Evolutionary conservation across 345 rosid species (phyloP).

Genomic region (Pugionium dolabratum): DNA sequence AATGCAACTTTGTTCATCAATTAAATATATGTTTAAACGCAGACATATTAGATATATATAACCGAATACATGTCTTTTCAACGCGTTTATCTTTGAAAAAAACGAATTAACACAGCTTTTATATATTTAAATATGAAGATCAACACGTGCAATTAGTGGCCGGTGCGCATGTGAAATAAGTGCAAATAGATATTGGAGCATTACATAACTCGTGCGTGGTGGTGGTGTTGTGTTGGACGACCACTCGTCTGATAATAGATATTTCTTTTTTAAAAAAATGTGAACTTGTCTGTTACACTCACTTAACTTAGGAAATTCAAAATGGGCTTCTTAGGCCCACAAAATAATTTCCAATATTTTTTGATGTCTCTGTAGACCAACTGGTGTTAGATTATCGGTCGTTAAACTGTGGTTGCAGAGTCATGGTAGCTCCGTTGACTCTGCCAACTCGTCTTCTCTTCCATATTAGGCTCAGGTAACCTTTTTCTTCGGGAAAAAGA

Average conservation of each 20-base stretch:
- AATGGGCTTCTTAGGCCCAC: slow-evolving; percentile 17
- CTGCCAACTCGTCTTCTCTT: slow-evolving; percentile 40
- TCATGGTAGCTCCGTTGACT: slow-evolving; percentile 54
- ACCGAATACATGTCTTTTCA: neutral
- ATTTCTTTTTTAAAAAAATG: neutral
- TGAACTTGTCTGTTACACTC: neutral
- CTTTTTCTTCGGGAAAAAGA: neutral
- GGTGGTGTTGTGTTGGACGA: slow-evolving; percentile 16
- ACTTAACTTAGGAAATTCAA: neutral
- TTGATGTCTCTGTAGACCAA: neutral
- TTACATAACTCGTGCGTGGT: slow-evolving; percentile 12
- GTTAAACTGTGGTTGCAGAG: slow-evolving; percentile 36
- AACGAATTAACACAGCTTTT: slow-evolving; percentile 13
- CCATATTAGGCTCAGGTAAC: slow-evolving; percentile 46
- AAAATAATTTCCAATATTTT: neutral
- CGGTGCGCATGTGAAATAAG: slow-evolving; percentile 23
- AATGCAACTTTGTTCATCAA: no score
- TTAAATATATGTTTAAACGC: slow-evolving; percentile 25
- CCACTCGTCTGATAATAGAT: slow-evolving; percentile 12
- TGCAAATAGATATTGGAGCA: slow-evolving; percentile 27
- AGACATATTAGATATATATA: slow-evolving; percentile 27
- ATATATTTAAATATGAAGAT: slow-evolving; percentile 4
- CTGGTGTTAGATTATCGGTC: no score
- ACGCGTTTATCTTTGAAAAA: slow-evolving; percentile 23
- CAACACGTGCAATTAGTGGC: neutral